Evolutionary conservation across 345 rosid genomes (phyloP), one percentile per base, ranked within the genome.

Genomic region (Turritis glabra): DNA sequence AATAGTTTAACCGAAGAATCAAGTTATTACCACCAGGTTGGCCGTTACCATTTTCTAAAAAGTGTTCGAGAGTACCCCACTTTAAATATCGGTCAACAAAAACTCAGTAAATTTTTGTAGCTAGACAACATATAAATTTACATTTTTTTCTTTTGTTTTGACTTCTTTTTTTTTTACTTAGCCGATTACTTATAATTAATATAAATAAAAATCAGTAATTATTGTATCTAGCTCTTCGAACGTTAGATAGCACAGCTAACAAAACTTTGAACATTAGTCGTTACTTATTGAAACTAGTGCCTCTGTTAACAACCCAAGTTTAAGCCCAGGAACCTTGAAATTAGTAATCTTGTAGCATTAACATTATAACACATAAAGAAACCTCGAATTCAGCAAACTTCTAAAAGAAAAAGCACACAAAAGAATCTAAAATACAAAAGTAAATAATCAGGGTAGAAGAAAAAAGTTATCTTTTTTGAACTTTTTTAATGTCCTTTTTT

Each of bases 381-480:
- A 23, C 27, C 67, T 56, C 67, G 58, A 55, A 30, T 48, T 72
- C 69, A 77, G 50, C 57, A 66, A 77, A 51, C 56, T 64, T 58
- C 64, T 57, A 40, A 40, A 46, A 57, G 26, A 58, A 56, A 37
- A 50, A 65, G 17, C 72, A 59, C 73, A 50, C 67, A 65, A 64
- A 72, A 48, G 25, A 77, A 75, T 60, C 68, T 67, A 58, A 18
- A 48, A 3, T 59, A 46, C 38, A 37, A 25, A 67, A 44, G n/a
- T 32, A 57, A 19, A 68, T 33, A 54, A 70, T 35, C 38, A 59
- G 67, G 57, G 44, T 19, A 38, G 51, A 63, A 47, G 27, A 65
- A 77, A 66, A 65, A 66, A 65, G 51, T 40, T 58, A 10, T 52
- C 5, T 40, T 63, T 76, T 69, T 70, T 4, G 46, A 40, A 40